These are phyloP conservation scores for Acacia confusa DNA, from an alignment of 306 rosid species.

Conservation along the genomic window DNA sequence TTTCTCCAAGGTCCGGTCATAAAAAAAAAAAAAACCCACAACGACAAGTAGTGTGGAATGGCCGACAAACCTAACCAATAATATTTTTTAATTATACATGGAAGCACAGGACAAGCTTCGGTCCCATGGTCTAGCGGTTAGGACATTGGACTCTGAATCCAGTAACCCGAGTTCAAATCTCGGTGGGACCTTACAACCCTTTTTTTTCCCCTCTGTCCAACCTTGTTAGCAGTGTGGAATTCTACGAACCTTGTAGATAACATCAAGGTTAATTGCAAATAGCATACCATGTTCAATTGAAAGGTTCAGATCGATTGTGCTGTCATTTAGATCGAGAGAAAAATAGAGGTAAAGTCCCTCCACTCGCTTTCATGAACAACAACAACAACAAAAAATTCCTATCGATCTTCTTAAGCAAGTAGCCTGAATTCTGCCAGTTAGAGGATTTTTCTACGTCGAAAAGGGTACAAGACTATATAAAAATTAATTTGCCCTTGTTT, in stretches of 20 bases:
- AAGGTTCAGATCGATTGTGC: neutral
- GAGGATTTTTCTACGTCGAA: neutral
- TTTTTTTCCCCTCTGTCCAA: neutral
- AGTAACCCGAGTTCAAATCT: neutral
- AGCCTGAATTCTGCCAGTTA: neutral
- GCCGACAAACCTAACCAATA: no score
- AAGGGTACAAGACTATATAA: neutral
- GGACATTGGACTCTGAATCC: constrained; percentile 8
- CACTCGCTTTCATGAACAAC: no score
- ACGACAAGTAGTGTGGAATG: neutral
- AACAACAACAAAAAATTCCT: no score
- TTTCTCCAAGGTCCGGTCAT: neutral
- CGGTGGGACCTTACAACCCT: neutral
- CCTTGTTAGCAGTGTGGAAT: neutral
- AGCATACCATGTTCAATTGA: neutral
- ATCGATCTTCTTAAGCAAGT: neutral
- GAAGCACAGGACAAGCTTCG: neutral
- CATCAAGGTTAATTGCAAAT: neutral
- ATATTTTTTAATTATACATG: no score
- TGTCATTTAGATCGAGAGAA: no score
- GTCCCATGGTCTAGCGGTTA: neutral
- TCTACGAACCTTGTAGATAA: neutral
- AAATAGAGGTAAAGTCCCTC: no score
- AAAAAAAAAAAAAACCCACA: neutral
- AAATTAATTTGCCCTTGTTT: constrained; percentile 3